phyloP scores from a whole-genome alignment of 257 asterid species.

The Nyctanthes arbortristis region DNA sequence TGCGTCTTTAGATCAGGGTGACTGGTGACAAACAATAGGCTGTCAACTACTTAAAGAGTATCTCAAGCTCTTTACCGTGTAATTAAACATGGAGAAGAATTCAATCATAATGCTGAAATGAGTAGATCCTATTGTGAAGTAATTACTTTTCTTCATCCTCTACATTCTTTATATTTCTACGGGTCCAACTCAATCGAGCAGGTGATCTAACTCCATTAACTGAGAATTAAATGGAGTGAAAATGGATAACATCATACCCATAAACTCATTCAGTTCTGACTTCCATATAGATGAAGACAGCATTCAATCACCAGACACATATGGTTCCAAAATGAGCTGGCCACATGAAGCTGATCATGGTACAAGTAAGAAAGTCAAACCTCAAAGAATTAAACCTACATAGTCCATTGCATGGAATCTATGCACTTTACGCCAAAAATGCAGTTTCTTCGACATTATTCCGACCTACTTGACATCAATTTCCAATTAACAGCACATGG shows the following conservation, averaged over 20 bases:
- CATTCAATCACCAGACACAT: neutral
- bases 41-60: neutral
- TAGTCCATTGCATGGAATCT: neutral
- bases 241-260: neutral
- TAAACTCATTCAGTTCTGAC: neutral
- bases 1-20: neutral
- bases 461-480: slow-evolving; percentile 3
- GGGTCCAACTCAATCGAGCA: neutral
- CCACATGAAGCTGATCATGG: neutral
- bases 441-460: neutral
- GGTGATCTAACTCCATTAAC: neutral
- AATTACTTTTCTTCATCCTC: too few species aligned
- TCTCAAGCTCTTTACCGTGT: neutral
- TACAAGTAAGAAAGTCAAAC: neutral
- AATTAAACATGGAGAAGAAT: neutral
- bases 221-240: neutral
- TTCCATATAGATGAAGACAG: neutral
- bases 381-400: neutral
- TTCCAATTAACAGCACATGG: neutral
- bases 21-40: neutral
- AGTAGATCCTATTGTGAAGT: too few species aligned
- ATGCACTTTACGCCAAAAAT: neutral
- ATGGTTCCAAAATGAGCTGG: neutral
- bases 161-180: too few species aligned
- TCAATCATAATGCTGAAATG: neutral